Conservation (phyloP, 2,329 filamentous ascomycete genomes). For the Colletotrichum sp. region DNA sequence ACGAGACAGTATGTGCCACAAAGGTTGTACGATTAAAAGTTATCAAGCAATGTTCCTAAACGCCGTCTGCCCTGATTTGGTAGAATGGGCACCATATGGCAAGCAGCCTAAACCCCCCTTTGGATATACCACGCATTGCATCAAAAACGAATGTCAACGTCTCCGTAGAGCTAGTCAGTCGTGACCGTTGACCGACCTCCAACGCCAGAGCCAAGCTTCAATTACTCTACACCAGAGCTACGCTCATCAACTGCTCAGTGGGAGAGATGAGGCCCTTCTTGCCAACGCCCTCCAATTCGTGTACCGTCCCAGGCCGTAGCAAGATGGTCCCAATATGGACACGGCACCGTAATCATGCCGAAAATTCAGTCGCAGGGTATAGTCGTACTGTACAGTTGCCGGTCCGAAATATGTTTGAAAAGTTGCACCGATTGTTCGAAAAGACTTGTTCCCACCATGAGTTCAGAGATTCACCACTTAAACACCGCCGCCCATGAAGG, state of each 20-base stretch:
- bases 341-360: neutral
- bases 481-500: slow-evolving; percentile 68
- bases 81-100: neutral
- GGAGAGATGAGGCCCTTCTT: neutral
- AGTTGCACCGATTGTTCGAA: neutral
- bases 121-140: neutral
- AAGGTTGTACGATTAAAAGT: slow-evolving; percentile 9
- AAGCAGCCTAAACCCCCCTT: neutral
- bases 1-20: neutral
- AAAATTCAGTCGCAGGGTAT: slow-evolving; percentile 13
- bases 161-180: slow-evolving; percentile 2
- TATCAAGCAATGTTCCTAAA: slow-evolving; percentile 7
- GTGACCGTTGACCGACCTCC: neutral
- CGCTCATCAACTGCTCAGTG: neutral
- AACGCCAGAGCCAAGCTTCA: slow-evolving; percentile 5
- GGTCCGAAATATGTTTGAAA: neutral
- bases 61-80: neutral
- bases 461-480: slow-evolving; percentile 28
- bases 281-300: neutral
- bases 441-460: neutral
- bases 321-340: neutral
- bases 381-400: slow-evolving; percentile 18
- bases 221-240: neutral
- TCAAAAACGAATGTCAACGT: neutral
- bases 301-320: neutral